A percentile compares a stretch with the other conserved stretches of the same genome.
Evolutionary conservation across 352 stramenopile genomes (phyloP).

Genomic region (Phytophthora multivora): DNA sequence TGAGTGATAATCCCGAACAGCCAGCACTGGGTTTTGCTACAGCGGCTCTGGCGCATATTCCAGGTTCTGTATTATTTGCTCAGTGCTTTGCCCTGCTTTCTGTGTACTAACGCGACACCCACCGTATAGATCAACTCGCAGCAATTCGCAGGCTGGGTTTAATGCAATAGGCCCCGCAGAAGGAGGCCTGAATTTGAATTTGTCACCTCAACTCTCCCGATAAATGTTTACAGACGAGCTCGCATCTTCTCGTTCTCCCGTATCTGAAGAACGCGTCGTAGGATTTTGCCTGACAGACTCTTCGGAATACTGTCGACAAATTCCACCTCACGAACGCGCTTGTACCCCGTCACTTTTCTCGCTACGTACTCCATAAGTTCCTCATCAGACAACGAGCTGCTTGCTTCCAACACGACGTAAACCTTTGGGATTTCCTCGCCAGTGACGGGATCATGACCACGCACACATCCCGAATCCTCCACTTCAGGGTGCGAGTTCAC

Average conservation of each 20-base stretch:
- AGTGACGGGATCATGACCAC: constrained; percentile 48
- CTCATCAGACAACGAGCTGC: constrained; percentile 15
- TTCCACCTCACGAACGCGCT: constrained; percentile 85
- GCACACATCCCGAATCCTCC: constrained; percentile 71
- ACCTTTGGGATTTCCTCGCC: constrained; percentile 89
- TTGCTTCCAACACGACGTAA: constrained; percentile 81
- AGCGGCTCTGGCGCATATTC: constrained; percentile 70
- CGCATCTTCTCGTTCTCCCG: constrained; percentile 44
- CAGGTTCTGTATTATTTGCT: constrained; percentile 16
- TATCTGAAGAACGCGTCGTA: constrained; percentile 81
- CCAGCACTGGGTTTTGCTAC: constrained; percentile 71
- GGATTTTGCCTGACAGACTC: constrained; percentile 89
- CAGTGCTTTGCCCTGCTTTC: not conserved
- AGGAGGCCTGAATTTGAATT: not conserved
- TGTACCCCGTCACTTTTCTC: constrained; percentile 82
- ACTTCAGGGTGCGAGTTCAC: constrained; percentile 78
- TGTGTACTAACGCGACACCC: not conserved
- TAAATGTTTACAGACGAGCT: constrained; percentile 17
- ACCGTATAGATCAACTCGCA: constrained; percentile 19
- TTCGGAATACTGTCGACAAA: constrained; percentile 91
- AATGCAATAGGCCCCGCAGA: not conserved
- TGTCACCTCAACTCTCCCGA: not conserved
- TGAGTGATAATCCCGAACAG: constrained; percentile 51
- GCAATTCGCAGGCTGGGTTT: constrained; percentile 22
- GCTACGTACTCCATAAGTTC: constrained; percentile 76